Evolutionary conservation across 2,329 filamentous ascomycete species (phyloP).

Genomic region (Penicillium italicum): DNA sequence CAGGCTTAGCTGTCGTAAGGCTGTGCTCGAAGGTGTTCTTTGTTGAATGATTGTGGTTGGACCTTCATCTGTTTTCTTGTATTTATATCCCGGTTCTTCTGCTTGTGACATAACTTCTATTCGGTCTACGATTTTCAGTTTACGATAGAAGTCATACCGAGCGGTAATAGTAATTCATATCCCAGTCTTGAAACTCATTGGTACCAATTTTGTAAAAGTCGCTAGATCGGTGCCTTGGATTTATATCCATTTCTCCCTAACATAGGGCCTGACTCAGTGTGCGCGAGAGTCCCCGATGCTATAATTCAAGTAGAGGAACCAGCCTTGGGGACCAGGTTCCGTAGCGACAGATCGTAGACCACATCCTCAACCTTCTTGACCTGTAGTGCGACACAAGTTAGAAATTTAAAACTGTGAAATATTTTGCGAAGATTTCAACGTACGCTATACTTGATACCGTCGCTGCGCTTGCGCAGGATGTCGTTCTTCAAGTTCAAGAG

Average conservation of each 20-base stretch:
- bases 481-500: conserved; percentile 98
- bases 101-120: conserved; percentile 6
- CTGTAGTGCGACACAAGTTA: conserved; percentile 28
- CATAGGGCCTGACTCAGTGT: background rate
- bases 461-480: conserved; percentile 76
- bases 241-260: background rate
- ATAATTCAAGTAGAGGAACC: conserved; percentile 15
- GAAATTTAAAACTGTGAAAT: background rate
- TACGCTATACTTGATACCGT: conserved; percentile 88
- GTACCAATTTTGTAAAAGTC: background rate
- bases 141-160: background rate
- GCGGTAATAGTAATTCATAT: background rate
- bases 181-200: background rate
- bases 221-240: background rate
- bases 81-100: conserved; percentile 13
- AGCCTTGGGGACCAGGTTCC: conserved; percentile 67
- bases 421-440: conserved; percentile 16
- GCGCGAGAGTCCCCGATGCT: background rate
- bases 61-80: conserved; percentile 5
- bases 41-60: background rate
- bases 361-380: conserved; percentile 99
- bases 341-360: conserved; percentile 87
- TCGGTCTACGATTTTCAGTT: background rate
- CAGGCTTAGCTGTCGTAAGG: conserved; percentile 22
- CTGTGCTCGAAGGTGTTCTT: background rate